Evolutionary conservation across 345 rosid species (phyloP).

Genomic region (Microthlaspi erraticum): DNA sequence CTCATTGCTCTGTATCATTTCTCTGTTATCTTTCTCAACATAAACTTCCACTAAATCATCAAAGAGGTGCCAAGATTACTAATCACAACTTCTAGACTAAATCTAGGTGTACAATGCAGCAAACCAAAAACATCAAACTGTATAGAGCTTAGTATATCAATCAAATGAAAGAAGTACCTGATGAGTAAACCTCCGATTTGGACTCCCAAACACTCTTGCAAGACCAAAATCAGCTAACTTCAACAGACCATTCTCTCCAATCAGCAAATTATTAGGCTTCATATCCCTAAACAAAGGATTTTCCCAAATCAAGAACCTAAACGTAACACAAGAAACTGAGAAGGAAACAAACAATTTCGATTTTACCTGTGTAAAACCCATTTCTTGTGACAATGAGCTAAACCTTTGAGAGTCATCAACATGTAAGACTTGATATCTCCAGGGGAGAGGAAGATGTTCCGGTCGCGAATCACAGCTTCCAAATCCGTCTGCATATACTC

Average conservation of each 20-base stretch:
- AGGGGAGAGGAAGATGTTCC: slow-evolving; percentile 61
- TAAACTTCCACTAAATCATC: neutral
- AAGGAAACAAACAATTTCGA: neutral
- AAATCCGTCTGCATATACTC: slow-evolving; percentile 74
- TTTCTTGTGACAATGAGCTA: slow-evolving; percentile 63
- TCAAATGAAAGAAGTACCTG: slow-evolving; percentile 47
- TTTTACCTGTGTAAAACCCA: slow-evolving; percentile 71
- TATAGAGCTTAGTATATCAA: neutral
- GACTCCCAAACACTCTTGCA: slow-evolving; percentile 66
- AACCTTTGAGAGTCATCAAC: slow-evolving; percentile 62
- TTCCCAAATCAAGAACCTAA: neutral
- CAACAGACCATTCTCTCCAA: slow-evolving; percentile 61
- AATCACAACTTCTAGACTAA: neutral
- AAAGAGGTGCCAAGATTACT: neutral
- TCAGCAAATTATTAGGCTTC: slow-evolving; percentile 68
- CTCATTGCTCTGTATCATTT: neutral
- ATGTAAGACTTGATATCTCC: slow-evolving; percentile 65
- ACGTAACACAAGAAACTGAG: neutral
- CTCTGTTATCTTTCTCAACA: neutral
- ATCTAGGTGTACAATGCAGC: neutral
- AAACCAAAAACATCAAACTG: neutral
- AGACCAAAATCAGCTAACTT: slow-evolving; percentile 67
- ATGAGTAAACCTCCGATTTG: slow-evolving; percentile 67
- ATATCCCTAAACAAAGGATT: slow-evolving; percentile 51
- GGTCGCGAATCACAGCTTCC: slow-evolving; percentile 70